phyloP scores from a whole-genome alignment of 345 rosid genomes.

The Gynandropsis gynandra region DNA sequence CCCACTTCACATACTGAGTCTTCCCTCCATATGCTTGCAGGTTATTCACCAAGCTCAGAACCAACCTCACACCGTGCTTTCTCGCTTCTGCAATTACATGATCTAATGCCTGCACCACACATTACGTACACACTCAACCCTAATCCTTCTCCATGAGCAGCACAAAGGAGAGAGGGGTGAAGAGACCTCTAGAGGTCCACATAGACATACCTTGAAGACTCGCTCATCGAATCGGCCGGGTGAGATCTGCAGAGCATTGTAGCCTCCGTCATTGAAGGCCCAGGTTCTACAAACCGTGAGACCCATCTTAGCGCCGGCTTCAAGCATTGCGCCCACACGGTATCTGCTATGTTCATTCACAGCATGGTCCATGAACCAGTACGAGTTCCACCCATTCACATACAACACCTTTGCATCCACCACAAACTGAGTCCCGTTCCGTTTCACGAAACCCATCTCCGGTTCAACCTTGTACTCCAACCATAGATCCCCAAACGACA shows the following conservation, averaged over 20 bases:
- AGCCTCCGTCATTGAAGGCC: constrained; percentile 86
- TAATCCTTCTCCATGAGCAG: too few species aligned
- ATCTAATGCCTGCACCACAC: constrained; percentile 69
- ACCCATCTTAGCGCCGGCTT: constrained; percentile 72
- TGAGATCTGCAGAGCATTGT: constrained; percentile 77
- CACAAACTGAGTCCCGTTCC: constrained; percentile 60
- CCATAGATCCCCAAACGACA: constrained; percentile 52
- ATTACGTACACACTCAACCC: too few species aligned
- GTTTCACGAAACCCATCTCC: constrained; percentile 48
- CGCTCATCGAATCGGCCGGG: constrained; percentile 74
- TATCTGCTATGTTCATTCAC: constrained; percentile 47
- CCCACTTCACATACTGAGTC: constrained; percentile 85
- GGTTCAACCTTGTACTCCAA: constrained; percentile 24
- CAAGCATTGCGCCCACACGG: constrained; percentile 51
- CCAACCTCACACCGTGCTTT: constrained; percentile 49
- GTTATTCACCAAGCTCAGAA: constrained; percentile 73
- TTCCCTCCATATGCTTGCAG: constrained; percentile 78
- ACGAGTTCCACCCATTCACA: constrained; percentile 82
- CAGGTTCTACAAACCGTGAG: constrained; percentile 79
- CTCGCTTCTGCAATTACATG: constrained; percentile 70
- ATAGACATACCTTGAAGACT: constrained; percentile 58
- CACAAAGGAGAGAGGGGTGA: too few species aligned
- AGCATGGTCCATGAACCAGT: constrained; percentile 81
- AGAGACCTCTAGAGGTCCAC: background rate
- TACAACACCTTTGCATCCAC: constrained; percentile 49